Evolutionary conservation across 139 green algal genomes (phyloP).

Genomic region (Zygnema circumcarinatum): DNA sequence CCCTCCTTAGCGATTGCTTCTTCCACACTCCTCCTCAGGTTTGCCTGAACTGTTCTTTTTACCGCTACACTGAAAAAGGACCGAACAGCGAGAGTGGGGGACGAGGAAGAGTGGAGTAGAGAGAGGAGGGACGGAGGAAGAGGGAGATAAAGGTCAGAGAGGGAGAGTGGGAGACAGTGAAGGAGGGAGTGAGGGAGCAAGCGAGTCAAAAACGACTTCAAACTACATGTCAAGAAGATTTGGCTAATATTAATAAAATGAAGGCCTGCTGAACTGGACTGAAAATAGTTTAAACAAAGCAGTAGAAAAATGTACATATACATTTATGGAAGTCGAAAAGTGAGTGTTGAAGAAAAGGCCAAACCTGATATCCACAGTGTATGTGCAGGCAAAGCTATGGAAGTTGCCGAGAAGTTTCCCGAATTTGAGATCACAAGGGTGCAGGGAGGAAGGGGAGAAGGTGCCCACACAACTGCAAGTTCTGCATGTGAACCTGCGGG

Average conservation of each 20-base stretch:
- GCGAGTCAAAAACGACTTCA: background rate
- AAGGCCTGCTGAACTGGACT: background rate
- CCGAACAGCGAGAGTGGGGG: background rate
- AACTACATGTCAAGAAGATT: background rate
- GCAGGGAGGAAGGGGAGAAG: background rate
- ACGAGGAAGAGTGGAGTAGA: background rate
- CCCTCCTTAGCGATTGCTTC: background rate
- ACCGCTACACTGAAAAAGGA: background rate
- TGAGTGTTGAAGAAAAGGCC: background rate
- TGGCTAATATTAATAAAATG: background rate
- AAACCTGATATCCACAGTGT: conserved; percentile 2
- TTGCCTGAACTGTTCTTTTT: background rate
- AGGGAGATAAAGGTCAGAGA: background rate
- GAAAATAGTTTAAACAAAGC: background rate
- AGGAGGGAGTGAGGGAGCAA: background rate
- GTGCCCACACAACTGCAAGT: background rate
- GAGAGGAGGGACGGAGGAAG: background rate
- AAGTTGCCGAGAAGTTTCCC: conserved; percentile 10
- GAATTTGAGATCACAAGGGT: conserved; percentile 3
- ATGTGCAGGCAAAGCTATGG: background rate
- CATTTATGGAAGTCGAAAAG: background rate
- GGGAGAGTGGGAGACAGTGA: background rate
- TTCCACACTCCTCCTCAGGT: background rate
- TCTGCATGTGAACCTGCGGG: background rate
- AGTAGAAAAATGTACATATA: background rate